phyloP scores from a whole-genome alignment of 305 asterid genomes.

The Fraxinus greggii region DNA sequence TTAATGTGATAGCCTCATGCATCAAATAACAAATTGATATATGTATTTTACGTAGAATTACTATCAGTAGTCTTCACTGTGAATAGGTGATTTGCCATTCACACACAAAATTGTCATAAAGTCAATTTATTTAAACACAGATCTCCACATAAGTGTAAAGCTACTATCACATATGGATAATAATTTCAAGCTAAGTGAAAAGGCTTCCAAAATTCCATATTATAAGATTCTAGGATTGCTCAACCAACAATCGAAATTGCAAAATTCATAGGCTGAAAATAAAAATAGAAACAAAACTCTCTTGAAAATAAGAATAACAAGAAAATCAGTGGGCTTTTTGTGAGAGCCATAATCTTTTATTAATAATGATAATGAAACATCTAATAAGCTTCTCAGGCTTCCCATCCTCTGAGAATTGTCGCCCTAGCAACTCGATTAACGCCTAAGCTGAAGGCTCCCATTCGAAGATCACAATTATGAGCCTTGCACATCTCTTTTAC shows the following conservation, averaged over 20 bases:
- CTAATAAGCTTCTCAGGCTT: constrained; percentile 39
- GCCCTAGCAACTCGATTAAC: constrained; percentile 85
- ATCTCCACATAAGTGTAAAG: neutral
- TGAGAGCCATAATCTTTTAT: too few species aligned
- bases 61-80: too few species aligned
- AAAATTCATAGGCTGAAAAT: neutral
- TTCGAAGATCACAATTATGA: constrained; percentile 63
- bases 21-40: too few species aligned
- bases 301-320: neutral
- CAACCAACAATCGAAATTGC: neutral
- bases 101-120: too few species aligned
- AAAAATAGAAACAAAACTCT: neutral
- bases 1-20: too few species aligned
- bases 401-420: constrained; percentile 87
- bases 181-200: neutral
- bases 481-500: constrained; percentile 76
- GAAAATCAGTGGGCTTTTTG: neutral
- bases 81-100: neutral
- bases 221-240: neutral
- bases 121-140: too few species aligned
- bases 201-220: neutral
- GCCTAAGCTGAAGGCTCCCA: constrained; percentile 88
- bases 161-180: neutral
- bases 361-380: neutral
- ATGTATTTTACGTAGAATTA: too few species aligned